These are phyloP conservation scores for Pseudogymnoascus sp. DNA, from an alignment of 2,329 filamentous ascomycete species.

Conservation along the genomic window DNA sequence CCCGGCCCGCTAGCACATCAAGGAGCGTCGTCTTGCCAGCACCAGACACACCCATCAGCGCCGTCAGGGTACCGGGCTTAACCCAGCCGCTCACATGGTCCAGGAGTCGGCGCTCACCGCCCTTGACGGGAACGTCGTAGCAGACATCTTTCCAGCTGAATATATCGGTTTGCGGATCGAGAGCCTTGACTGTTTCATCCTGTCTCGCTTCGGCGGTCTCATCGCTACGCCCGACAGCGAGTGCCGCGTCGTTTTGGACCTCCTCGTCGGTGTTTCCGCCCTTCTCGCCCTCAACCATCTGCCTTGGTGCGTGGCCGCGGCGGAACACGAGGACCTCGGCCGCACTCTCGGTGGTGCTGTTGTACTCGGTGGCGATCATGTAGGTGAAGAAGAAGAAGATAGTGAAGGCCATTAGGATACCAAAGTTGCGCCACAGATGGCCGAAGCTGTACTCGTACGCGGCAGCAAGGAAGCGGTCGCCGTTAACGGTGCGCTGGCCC, in stretches of 20 bases:
- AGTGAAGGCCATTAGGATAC: conserved; percentile 56
- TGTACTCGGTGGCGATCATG: conserved; percentile 54
- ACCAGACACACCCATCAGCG: conserved; percentile 63
- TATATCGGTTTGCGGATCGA: conserved; percentile 24
- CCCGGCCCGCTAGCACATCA: conserved; percentile 69
- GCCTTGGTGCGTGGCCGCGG: conserved; percentile 45
- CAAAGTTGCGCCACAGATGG: conserved; percentile 61
- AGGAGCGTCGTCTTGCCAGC: conserved; percentile 81
- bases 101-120: conserved; percentile 53
- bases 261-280: conserved; percentile 21
- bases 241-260: conserved; percentile 22
- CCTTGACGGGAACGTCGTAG: conserved; percentile 68
- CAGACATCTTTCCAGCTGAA: conserved; percentile 39
- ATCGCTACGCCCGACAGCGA: conserved; percentile 8
- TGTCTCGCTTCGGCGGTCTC: conserved; percentile 14
- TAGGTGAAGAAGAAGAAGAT: conserved; percentile 54
- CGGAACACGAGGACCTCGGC: conserved; percentile 71
- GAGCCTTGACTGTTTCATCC: conserved; percentile 19
- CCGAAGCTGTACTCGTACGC: conserved; percentile 46
- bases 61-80: conserved; percentile 61
- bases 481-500: conserved; percentile 42
- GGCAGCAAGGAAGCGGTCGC: conserved; percentile 46
- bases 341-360: conserved; percentile 60
- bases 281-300: conserved; percentile 29
- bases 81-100: conserved; percentile 67